Conservation (phyloP, 139 green algal genomes). For the Edaphochlamys debaryana region DNA sequence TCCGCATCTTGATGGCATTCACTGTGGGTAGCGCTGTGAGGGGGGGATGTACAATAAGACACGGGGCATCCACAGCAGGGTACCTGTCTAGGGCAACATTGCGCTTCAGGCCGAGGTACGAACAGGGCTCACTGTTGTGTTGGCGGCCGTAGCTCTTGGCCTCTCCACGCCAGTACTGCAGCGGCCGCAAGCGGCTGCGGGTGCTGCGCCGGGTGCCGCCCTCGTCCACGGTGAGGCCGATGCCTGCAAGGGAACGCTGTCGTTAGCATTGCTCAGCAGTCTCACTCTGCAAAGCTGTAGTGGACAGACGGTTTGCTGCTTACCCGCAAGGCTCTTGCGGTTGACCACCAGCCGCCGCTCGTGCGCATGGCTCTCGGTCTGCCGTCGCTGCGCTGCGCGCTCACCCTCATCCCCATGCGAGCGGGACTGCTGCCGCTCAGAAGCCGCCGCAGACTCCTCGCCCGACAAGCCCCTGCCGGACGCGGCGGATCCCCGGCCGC, state of each 20-base stretch:
- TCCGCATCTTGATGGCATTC: constrained; percentile 39
- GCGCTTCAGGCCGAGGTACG: too few species aligned
- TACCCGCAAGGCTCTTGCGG: constrained; percentile 24
- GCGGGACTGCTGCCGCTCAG: too few species aligned
- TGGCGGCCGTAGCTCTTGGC: constrained; percentile 53
- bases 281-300: background rate
- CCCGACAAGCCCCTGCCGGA: too few species aligned
- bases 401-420: too few species aligned
- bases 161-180: constrained; percentile 75
- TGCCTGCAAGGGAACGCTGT: constrained; percentile 20
- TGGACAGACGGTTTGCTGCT: background rate
- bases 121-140: constrained; percentile 50
- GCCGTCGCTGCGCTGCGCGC: background rate
- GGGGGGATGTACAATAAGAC: too few species aligned
- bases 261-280: background rate
- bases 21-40: constrained; percentile 45
- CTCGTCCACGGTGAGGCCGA: constrained; percentile 42
- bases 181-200: constrained; percentile 39
- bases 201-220: constrained; percentile 56
- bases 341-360: background rate
- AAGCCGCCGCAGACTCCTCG: too few species aligned
- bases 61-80: too few species aligned
- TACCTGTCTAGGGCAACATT: too few species aligned
- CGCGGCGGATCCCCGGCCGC: too few species aligned
- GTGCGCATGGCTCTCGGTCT: background rate